These are phyloP conservation scores for Peziza echinospora DNA, from an alignment of 495 filamentous ascomycete genomes.

Conservation along the genomic window DNA sequence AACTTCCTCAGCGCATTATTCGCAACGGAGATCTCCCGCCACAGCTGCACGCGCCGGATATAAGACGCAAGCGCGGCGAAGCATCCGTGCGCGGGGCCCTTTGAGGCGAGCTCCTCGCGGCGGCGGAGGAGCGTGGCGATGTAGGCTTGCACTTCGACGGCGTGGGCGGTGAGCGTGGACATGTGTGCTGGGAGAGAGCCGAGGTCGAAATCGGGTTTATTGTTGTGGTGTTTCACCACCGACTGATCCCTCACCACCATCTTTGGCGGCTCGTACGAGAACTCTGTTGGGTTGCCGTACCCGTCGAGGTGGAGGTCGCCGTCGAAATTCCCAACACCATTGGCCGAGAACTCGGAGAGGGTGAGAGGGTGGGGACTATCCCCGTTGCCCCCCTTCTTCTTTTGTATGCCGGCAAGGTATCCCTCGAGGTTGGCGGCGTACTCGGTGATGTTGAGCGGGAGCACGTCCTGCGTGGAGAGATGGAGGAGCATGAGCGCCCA, in stretches of 20 bases:
- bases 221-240: background rate
- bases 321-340: background rate
- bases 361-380: background rate
- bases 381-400: background rate
- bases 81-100: too few relatives aligned
- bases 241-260: background rate
- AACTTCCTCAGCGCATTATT: slow-evolving; percentile 7
- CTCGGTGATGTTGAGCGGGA: slow-evolving; percentile 20
- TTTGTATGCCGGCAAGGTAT: slow-evolving; percentile 11
- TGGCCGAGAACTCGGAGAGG: background rate
- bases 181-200: background rate
- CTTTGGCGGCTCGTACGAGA: background rate
- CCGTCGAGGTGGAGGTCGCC: background rate
- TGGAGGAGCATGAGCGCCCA: slow-evolving; percentile 27
- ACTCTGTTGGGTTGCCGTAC: background rate
- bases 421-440: slow-evolving; percentile 10
- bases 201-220: background rate
- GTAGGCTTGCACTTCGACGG: background rate
- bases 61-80: too few relatives aligned
- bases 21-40: background rate
- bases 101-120: background rate
- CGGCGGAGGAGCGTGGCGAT: background rate
- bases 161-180: background rate
- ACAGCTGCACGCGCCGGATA: background rate
- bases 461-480: slow-evolving; percentile 15